These are phyloP conservation scores for Phytopythium sindhum DNA, from an alignment of 352 stramenopile species.

Conservation along the genomic window DNA sequence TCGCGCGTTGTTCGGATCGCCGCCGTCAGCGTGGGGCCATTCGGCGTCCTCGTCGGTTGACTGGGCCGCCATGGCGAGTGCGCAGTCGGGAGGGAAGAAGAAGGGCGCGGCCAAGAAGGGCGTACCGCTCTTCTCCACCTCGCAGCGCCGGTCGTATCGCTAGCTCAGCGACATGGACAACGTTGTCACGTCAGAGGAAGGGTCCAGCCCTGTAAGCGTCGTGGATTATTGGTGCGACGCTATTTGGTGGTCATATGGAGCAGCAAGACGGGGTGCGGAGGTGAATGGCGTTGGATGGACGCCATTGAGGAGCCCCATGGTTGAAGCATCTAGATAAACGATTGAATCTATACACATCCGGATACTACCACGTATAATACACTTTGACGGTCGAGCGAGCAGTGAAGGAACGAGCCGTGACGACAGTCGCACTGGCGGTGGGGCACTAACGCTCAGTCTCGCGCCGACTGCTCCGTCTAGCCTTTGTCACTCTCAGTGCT, in stretches of 20 bases:
- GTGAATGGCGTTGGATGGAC: no score
- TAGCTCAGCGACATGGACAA: conserved; percentile 13
- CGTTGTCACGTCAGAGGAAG: not conserved
- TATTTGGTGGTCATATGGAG: not conserved
- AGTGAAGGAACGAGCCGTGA: not conserved
- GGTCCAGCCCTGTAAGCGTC: not conserved
- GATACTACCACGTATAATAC: not conserved
- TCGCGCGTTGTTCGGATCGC: conserved; percentile 20
- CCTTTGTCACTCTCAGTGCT: not conserved
- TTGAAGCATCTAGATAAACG: not conserved
- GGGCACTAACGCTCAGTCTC: conserved; percentile 2
- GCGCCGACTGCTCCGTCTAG: not conserved
- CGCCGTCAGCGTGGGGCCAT: conserved; percentile 38
- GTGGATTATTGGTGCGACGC: not conserved
- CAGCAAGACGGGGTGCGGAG: no score
- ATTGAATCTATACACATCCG: not conserved
- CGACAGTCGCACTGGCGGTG: not conserved
- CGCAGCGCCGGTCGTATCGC: conserved; percentile 71
- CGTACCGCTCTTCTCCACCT: conserved; percentile 67
- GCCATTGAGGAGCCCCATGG: no score
- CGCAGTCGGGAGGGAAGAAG: conserved; percentile 44
- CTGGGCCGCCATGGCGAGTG: conserved; percentile 14
- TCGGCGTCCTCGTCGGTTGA: conserved; percentile 28
- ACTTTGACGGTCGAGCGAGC: not conserved
- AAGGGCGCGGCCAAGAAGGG: conserved; percentile 66